Conservation (phyloP, 75 land plant species). For the Cryptomeria japonica region DNA sequence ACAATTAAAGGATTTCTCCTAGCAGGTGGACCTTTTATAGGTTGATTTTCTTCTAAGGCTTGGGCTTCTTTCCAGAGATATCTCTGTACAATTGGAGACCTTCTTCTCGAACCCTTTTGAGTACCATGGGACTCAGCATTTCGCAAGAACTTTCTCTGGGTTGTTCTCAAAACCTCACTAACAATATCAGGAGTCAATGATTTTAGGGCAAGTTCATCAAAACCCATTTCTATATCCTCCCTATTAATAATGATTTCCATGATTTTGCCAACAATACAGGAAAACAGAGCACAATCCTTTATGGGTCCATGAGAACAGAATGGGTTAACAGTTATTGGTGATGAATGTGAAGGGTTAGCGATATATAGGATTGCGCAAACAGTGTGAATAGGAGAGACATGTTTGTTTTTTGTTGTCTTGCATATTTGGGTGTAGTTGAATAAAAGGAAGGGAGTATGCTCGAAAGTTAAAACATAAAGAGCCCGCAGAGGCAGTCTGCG, state of each 20-base stretch:
- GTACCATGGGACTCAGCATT: constrained; percentile 44
- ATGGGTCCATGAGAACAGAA: constrained; percentile 4
- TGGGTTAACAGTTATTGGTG: not conserved
- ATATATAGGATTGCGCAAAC: not conserved
- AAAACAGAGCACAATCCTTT: constrained; percentile 6
- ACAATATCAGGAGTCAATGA: constrained; percentile 29
- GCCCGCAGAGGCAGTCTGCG: not conserved
- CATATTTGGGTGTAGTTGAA: not conserved
- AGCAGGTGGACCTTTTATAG: constrained; percentile 31
- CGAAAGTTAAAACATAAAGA: not conserved
- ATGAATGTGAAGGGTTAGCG: not conserved
- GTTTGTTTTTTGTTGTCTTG: not conserved
- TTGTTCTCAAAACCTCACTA: constrained; percentile 27
- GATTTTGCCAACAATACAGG: constrained; percentile 16
- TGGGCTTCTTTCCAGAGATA: constrained; percentile 23
- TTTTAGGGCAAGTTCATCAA: constrained; percentile 4
- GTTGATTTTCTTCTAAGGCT: constrained; percentile 3
- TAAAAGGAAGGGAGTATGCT: not conserved
- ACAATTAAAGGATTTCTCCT: constrained; percentile 32
- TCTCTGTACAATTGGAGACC: constrained; percentile 46
- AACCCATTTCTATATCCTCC: constrained; percentile 7
- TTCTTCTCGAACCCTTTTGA: constrained; percentile 41
- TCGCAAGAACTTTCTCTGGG: constrained; percentile 50
- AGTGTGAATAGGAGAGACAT: not conserved
- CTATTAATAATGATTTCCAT: constrained; percentile 1